Percentiles rank a stretch among this genome's conserved stretches.
phyloP scores from a whole-genome alignment of 2,329 filamentous ascomycete genomes.

The Mollisiaceae sp. region DNA sequence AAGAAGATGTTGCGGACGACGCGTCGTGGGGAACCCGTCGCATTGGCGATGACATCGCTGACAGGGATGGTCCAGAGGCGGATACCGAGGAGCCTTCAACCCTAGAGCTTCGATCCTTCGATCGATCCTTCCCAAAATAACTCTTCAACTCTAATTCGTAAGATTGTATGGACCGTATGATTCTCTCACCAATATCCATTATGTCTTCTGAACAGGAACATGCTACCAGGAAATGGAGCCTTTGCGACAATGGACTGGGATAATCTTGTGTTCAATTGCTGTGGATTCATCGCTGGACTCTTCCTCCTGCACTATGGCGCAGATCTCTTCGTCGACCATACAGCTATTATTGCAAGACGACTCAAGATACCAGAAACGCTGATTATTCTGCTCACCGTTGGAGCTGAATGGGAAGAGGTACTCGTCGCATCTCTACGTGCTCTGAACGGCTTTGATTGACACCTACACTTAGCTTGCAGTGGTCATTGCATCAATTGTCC shows the following conservation, averaged over 20 bases:
- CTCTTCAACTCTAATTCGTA: not conserved
- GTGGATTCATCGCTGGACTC: slow-evolving; percentile 49
- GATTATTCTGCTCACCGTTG: slow-evolving; percentile 56
- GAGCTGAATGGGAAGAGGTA: slow-evolving; percentile 61
- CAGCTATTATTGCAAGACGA: slow-evolving; percentile 50
- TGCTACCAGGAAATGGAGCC: not conserved
- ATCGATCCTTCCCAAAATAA: not conserved
- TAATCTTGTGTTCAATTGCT: slow-evolving; percentile 44
- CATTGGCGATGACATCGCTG: slow-evolving; percentile 5
- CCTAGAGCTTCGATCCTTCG: not conserved
- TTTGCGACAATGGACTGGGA: slow-evolving; percentile 22
- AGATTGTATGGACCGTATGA: not conserved
- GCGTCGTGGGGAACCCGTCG: not conserved
- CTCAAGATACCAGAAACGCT: slow-evolving; percentile 51
- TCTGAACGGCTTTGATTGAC: not conserved
- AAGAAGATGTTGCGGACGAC: not conserved
- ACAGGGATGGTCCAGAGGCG: not conserved
- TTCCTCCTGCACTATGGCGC: slow-evolving; percentile 57
- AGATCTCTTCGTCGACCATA: slow-evolving; percentile 56
- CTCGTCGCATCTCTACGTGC: not conserved
- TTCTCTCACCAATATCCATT: not conserved
- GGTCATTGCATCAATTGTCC: slow-evolving; percentile 51
- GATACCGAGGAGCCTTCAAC: not conserved
- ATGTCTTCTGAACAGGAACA: not conserved
- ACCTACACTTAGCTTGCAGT: slow-evolving; percentile 49